phyloP scores from a whole-genome alignment of 2,329 filamentous ascomycete species.

The Aspergillus niger region DNA sequence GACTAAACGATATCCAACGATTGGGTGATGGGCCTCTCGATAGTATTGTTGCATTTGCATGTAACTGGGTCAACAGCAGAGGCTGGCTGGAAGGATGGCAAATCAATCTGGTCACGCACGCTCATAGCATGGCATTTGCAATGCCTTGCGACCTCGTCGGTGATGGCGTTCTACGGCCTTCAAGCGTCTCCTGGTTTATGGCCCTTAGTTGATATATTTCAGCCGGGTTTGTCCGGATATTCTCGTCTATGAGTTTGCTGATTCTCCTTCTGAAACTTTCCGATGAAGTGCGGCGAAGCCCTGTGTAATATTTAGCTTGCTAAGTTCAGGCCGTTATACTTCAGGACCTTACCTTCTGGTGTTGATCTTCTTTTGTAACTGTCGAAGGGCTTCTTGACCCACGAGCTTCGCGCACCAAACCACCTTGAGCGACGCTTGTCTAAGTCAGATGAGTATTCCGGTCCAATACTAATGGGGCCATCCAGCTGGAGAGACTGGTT shows the following conservation, averaged over 20 bases:
- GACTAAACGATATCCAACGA: not conserved
- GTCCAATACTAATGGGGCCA: not conserved
- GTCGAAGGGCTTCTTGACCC: constrained; percentile 22
- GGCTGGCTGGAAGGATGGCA: not conserved
- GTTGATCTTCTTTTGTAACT: constrained; percentile 14
- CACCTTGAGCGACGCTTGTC: constrained; percentile 15
- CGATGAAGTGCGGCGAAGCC: constrained; percentile 30
- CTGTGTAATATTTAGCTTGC: constrained; percentile 13
- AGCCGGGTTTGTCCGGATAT: constrained; percentile 23
- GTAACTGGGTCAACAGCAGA: no score
- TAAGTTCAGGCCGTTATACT: not conserved
- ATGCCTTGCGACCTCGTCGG: not conserved
- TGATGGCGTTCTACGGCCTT: constrained; percentile 4
- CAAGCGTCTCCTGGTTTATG: constrained; percentile 11
- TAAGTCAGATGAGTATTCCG: not conserved
- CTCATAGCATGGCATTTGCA: not conserved
- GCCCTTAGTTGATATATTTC: constrained; percentile 29
- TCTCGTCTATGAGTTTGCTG: constrained; percentile 38
- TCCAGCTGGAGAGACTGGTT: constrained; percentile 10
- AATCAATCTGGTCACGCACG: not conserved
- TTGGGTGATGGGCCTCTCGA: no score
- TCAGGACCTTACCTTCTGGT: constrained; percentile 14
- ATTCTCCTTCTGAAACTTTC: constrained; percentile 37
- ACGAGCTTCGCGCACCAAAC: constrained; percentile 23
- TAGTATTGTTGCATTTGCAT: not conserved